Conservation (phyloP, 2,329 filamentous ascomycete genomes). For the Hymenoscyphus infarciens region DNA sequence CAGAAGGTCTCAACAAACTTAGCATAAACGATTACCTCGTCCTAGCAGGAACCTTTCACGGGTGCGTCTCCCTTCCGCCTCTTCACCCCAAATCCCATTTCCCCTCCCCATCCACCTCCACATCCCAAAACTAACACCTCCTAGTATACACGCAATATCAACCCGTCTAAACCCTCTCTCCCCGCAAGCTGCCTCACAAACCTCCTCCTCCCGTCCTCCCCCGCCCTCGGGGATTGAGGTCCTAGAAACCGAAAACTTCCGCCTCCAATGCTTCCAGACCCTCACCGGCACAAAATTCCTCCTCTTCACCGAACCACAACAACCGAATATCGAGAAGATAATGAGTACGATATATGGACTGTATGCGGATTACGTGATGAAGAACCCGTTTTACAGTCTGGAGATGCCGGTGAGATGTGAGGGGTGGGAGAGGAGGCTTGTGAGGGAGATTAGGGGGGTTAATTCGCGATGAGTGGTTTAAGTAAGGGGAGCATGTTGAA, state of each 20-base stretch:
- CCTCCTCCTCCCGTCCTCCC: slow-evolving; percentile 58
- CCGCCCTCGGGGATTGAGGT: slow-evolving; percentile 80
- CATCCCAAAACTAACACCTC: slow-evolving; percentile 15
- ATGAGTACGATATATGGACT: slow-evolving; percentile 87
- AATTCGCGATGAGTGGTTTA: slow-evolving; percentile 51
- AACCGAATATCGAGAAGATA: slow-evolving; percentile 77
- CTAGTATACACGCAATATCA: slow-evolving; percentile 66
- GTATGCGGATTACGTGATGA: slow-evolving; percentile 97
- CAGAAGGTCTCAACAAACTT: slow-evolving; percentile 80
- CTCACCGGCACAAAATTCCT: slow-evolving; percentile 93
- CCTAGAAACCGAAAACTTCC: slow-evolving; percentile 89
- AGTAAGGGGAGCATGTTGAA: slow-evolving; percentile 5
- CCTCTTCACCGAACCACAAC: slow-evolving; percentile 76
- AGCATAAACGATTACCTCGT: slow-evolving; percentile 96
- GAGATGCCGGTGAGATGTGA: slow-evolving; percentile 98
- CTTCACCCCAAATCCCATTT: slow-evolving; percentile 30
- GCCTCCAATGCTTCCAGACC: slow-evolving; percentile 93
- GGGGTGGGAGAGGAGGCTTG: slow-evolving; percentile 84
- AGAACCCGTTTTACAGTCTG: slow-evolving; percentile 97
- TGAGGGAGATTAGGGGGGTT: slow-evolving; percentile 73
- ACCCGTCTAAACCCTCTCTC: slow-evolving; percentile 57
- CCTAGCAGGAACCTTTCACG: slow-evolving; percentile 94
- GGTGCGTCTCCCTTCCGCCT: slow-evolving; percentile 50
- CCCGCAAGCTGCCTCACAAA: no score
- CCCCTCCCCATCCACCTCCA: background rate